Evolutionary conservation across 495 filamentous ascomycete genomes (phyloP).

Genomic region (Penicillium argentinense): DNA sequence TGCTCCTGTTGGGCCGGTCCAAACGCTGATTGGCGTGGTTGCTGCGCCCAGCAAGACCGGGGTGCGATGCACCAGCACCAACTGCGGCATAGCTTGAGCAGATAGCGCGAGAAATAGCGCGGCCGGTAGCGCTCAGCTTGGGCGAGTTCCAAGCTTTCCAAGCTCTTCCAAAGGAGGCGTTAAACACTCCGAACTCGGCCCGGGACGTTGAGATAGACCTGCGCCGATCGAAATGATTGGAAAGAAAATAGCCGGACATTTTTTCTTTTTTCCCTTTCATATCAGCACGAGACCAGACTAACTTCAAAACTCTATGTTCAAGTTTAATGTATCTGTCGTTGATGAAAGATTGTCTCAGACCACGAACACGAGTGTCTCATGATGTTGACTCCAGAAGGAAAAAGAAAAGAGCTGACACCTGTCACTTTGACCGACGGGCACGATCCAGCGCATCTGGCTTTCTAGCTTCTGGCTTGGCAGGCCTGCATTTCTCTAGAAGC

Average conservation of each 20-base stretch:
- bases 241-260: no score
- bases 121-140: background rate
- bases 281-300: no score
- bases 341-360: conserved; percentile 1
- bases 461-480: background rate
- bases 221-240: conserved; percentile 1
- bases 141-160: background rate
- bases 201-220: conserved; percentile 14
- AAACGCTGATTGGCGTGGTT: conserved; percentile 27
- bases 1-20: conserved; percentile 9
- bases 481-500: conserved; percentile 10
- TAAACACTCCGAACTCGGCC: conserved; percentile 22
- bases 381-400: background rate
- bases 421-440: conserved; percentile 20
- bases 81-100: background rate
- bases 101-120: background rate
- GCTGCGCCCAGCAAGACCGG: conserved; percentile 11
- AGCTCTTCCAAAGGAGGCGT: conserved; percentile 12
- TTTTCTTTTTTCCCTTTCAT: no score
- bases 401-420: conserved; percentile 22
- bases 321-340: no score
- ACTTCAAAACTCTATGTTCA: no score
- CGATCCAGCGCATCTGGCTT: conserved; percentile 11
- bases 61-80: background rate
- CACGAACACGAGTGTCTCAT: conserved; percentile 4